Evolutionary conservation across 495 filamentous ascomycete species (phyloP).

Genomic region (Cercophora samala): DNA sequence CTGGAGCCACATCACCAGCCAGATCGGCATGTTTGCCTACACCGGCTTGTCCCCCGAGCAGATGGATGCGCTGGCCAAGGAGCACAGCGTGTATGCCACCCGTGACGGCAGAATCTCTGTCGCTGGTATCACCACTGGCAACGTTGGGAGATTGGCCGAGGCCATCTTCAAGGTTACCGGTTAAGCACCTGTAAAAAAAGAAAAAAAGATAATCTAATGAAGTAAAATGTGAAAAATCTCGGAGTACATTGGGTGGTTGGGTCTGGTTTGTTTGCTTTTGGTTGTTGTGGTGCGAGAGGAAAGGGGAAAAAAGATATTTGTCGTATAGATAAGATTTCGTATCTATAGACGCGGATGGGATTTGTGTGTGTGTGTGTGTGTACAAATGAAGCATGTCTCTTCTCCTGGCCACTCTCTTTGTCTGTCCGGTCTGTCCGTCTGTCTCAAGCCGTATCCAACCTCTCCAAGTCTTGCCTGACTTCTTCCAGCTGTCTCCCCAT

Average conservation of each 20-base stretch:
- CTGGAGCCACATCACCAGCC: constrained; percentile 97
- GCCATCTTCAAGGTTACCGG: constrained; percentile 89
- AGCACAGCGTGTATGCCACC: constrained; percentile 98
- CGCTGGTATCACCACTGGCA: constrained; percentile 88
- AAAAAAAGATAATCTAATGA: constrained; percentile 9
- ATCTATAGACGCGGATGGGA: neutral
- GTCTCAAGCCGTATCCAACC: constrained; percentile 39
- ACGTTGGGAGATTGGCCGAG: constrained; percentile 90
- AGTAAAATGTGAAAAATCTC: constrained; percentile 17
- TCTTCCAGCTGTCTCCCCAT: constrained; percentile 53
- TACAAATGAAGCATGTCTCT: neutral
- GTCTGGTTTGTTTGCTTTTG: constrained; percentile 4
- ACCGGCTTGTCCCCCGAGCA: constrained; percentile 89
- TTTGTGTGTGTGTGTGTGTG: neutral
- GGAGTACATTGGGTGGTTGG: constrained; percentile 22
- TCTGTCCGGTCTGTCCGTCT: neutral
- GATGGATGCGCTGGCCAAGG: constrained; percentile 88
- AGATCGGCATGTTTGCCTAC: constrained; percentile 99
- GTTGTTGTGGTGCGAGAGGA: neutral
- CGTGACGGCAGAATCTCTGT: constrained; percentile 97
- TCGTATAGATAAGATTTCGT: neutral
- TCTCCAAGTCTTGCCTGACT: constrained; percentile 56
- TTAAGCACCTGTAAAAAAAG: constrained; percentile 31
- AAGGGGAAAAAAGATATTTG: neutral
- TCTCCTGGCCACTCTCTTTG: too few relatives aligned